These are phyloP conservation scores for Tieghemostelium lacteum DNA, from an alignment of 78 protist species.

Conservation along the genomic window DNA sequence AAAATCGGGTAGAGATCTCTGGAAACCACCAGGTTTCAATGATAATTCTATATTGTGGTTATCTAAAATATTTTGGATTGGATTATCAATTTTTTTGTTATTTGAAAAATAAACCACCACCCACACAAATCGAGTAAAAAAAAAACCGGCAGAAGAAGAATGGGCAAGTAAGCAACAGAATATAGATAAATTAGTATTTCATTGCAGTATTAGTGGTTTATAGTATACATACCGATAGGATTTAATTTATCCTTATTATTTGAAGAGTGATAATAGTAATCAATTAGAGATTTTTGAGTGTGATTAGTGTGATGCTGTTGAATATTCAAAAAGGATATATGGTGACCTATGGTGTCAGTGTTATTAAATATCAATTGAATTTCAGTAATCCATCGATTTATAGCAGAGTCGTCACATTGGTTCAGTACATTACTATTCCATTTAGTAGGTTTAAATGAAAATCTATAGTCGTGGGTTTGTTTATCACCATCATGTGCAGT, in stretches of 20 bases:
- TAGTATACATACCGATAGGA: neutral
- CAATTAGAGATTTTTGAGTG: neutral
- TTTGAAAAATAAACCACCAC: too few species aligned
- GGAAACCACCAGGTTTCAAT: slow-evolving; percentile 58
- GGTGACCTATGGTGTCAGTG: too few species aligned
- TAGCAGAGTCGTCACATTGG: neutral
- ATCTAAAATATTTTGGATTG: neutral
- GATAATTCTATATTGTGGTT: slow-evolving; percentile 1
- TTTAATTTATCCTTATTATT: neutral
- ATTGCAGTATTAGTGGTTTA: too few species aligned
- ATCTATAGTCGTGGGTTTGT: slow-evolving; percentile 49
- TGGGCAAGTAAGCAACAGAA: too few species aligned
- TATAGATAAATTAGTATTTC: too few species aligned
- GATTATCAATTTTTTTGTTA: neutral
- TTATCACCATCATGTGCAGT: slow-evolving; percentile 74
- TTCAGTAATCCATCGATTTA: neutral
- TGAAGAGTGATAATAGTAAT: neutral
- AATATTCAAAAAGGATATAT: too few species aligned
- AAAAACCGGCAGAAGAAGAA: too few species aligned
- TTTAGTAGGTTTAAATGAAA: slow-evolving; percentile 16
- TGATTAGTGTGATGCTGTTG: neutral
- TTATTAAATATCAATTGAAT: too few species aligned
- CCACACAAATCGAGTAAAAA: neutral
- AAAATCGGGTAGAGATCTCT: slow-evolving; percentile 61
- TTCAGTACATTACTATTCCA: slow-evolving; percentile 1